Evolutionary conservation across 2,329 filamentous ascomycete species (phyloP), one percentile per base, ranked within the genome.

Genomic region (Verticillium tricorpus): DNA sequence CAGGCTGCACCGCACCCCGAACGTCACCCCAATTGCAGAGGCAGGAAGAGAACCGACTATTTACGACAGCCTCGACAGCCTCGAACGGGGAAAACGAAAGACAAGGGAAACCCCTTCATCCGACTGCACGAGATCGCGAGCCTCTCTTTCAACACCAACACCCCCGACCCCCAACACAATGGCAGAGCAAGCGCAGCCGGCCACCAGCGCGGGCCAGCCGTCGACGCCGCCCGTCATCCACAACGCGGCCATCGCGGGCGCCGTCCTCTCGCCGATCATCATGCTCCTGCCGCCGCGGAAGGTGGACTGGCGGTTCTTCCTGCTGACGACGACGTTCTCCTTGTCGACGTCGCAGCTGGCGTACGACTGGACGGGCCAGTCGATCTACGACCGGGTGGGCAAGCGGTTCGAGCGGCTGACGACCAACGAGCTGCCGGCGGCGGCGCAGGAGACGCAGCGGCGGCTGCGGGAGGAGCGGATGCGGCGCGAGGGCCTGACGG

Each of bases 401-500:
- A 73, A 68, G 64, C 80, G 82, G 60, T 68, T 79, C 65, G 68
- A 68, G 31, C 76, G 76, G 17, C 74, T 86, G 54, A 72, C 85
- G 52, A 78, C 79, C 63, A 80, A 77, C 56, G 78, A 82, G 60
- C 83, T 89, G 17, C 85, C 84, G 52, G 86, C 89, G 67, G 77
- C 77, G 59, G 83, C 84, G 22, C 73, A 72, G 70, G 74, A 75
- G 67, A 82, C 77, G 25, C 80, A 80, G 72, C 72, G 72, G 62
- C 69, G 74, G 34, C 71, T 82, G 58, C 74, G 75, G 50, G 72
- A 74, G 54, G 78, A 80, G 72, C 65, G 70, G 22, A 66, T 66
- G 64, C 61, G 61, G 19, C 61, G 61, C 34, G 61, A 65, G 50
- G 64, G 64, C 5, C 56, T 66, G 45, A 63, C 61, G 32, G 64